Conservation (phyloP, 306 rosid genomes). For the Oemleria cerasiformis region DNA sequence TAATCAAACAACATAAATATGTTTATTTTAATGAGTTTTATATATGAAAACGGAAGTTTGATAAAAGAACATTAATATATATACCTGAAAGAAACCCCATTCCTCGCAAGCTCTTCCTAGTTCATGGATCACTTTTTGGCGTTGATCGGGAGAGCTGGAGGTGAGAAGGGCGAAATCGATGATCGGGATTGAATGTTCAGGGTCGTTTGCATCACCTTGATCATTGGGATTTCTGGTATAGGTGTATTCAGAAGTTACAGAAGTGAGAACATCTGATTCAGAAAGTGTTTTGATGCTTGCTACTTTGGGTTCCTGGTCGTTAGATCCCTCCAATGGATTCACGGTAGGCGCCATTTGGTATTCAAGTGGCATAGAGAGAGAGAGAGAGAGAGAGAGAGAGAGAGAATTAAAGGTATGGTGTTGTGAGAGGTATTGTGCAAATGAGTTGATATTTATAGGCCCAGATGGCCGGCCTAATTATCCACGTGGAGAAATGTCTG, state of each 20-base stretch:
- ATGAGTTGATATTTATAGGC: neutral
- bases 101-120: constrained; percentile 33
- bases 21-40: neutral
- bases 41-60: neutral
- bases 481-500: neutral
- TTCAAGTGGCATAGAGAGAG: neutral
- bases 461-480: neutral
- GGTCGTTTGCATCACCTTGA: constrained; percentile 31
- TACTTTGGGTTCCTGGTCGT: neutral
- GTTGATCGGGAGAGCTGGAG: constrained; percentile 10
- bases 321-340: neutral
- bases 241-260: constrained; percentile 33
- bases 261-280: constrained; percentile 38
- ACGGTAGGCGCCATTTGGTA: neutral
- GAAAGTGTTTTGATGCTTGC: constrained; percentile 28
- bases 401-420: neutral
- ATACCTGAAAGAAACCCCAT: constrained; percentile 44
- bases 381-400: neutral
- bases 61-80: neutral
- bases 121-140: constrained; percentile 25
- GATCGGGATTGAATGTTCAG: constrained; percentile 35
- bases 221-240: constrained; percentile 22
- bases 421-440: neutral
- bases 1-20: neutral
- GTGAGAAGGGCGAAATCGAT: constrained; percentile 34